Evolutionary conservation across 176 grass and related monocot genomes (phyloP).

Genomic region (Carex cristatella): DNA sequence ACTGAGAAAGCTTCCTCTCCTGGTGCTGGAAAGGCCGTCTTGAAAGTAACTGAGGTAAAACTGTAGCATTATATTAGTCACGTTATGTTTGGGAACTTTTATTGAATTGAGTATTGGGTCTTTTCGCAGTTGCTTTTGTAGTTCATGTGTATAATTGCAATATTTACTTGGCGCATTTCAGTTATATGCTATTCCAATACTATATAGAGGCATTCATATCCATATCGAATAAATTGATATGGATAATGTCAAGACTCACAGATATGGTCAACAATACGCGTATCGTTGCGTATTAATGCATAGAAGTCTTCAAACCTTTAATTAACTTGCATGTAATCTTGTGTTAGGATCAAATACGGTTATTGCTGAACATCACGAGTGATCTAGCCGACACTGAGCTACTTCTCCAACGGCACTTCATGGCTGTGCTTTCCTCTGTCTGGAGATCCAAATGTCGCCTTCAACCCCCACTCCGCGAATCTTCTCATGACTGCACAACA

Average conservation of each 20-base stretch:
- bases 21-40: slow-evolving; percentile 75
- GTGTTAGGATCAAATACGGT: slow-evolving; percentile 82
- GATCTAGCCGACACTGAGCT: slow-evolving; percentile 77
- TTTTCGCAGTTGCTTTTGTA: too few species aligned
- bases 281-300: too few species aligned
- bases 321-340: not conserved
- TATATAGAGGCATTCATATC: too few species aligned
- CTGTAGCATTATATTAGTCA: not conserved
- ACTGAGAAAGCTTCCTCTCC: slow-evolving; percentile 62
- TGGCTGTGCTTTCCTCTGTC: slow-evolving; percentile 86
- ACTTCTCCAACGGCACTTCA: slow-evolving; percentile 91
- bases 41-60: slow-evolving; percentile 89
- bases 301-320: too few species aligned
- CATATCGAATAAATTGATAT: too few species aligned
- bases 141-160: too few species aligned
- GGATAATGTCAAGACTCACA: too few species aligned
- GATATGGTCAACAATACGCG: too few species aligned
- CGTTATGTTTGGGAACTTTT: too few species aligned
- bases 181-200: too few species aligned
- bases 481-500: slow-evolving; percentile 23
- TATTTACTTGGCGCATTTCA: too few species aligned
- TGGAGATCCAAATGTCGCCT: slow-evolving; percentile 69
- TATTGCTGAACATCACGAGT: slow-evolving; percentile 74
- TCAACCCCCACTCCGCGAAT: not conserved
- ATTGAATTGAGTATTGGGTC: too few species aligned